phyloP scores from a whole-genome alignment of 495 filamentous ascomycete species.

The Neurospora sp. region DNA sequence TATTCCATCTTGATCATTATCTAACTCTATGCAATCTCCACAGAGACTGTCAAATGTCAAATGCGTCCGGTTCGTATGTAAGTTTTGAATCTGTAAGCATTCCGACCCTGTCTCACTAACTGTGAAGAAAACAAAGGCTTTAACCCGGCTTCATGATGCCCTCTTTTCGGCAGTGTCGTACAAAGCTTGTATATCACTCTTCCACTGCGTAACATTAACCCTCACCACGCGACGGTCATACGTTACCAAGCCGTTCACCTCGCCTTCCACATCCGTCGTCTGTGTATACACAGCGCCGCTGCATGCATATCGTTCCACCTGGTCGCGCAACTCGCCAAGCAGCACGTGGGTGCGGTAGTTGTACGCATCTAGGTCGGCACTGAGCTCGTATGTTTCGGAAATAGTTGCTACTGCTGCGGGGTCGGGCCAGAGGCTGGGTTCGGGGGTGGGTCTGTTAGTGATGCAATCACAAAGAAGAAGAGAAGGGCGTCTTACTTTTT shows the following conservation, averaged over 20 bases:
- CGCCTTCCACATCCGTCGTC: constrained; percentile 65
- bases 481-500: constrained; percentile 24
- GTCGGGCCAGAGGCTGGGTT: constrained; percentile 44
- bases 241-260: constrained; percentile 59
- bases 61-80: not conserved
- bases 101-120: not conserved
- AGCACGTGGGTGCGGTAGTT: constrained; percentile 50
- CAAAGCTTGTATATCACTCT: constrained; percentile 45
- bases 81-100: not conserved
- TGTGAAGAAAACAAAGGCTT: not conserved
- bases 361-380: constrained; percentile 45
- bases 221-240: constrained; percentile 51
- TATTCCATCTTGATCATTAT: not conserved
- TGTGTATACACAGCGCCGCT: constrained; percentile 54
- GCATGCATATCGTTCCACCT: constrained; percentile 46
- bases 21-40: not conserved
- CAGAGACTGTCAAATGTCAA: not conserved
- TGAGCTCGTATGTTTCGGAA: constrained; percentile 57
- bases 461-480: not conserved
- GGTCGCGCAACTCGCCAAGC: constrained; percentile 46
- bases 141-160: not conserved
- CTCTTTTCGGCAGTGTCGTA: constrained; percentile 41
- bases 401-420: constrained; percentile 44
- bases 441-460: constrained; percentile 4
- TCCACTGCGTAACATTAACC: constrained; percentile 48